phyloP scores from a whole-genome alignment of 202 grass and related monocot genomes.

The Carex arenaria region DNA sequence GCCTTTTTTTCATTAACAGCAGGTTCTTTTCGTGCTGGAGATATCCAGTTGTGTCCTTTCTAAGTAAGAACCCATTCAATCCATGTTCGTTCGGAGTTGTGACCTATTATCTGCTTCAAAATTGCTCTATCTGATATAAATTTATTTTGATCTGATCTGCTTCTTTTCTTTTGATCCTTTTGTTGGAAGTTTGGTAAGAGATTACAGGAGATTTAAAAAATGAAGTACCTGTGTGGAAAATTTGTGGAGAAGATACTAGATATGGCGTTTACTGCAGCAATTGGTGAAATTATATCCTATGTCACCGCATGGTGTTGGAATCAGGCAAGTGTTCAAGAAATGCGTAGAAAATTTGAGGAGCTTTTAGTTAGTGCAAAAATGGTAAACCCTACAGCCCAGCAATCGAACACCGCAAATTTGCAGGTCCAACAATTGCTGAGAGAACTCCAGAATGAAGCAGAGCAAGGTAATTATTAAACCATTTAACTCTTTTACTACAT shows the following conservation, averaged over 20 bases:
- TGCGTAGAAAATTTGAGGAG: not conserved
- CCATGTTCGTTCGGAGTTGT: not conserved
- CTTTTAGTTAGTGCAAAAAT: not conserved
- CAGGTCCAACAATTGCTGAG: not conserved
- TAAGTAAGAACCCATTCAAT: not conserved
- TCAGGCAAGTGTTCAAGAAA: not conserved
- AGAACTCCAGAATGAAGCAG: not conserved
- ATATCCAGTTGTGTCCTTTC: not conserved
- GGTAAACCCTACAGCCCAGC: not conserved
- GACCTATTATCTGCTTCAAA: not conserved
- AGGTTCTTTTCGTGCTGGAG: not conserved
- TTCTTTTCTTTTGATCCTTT: not conserved
- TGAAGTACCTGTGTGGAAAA: not conserved
- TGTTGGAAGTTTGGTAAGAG: not conserved
- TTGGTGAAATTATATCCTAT: not conserved
- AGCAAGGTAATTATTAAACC: not conserved
- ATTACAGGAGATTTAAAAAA: not conserved
- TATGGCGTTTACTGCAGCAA: not conserved
- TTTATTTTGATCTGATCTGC: not conserved
- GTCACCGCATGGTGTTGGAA: constrained; percentile 8
- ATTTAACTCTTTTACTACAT: not conserved
- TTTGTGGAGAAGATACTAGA: not conserved
- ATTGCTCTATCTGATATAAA: too few species aligned
- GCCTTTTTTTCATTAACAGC: not conserved
- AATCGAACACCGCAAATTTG: not conserved